A percentile compares a stretch with the other conserved stretches of the same genome.
Conservation (phyloP, 2,329 filamentous ascomycete genomes). For the Colletotrichum eremochloae region DNA sequence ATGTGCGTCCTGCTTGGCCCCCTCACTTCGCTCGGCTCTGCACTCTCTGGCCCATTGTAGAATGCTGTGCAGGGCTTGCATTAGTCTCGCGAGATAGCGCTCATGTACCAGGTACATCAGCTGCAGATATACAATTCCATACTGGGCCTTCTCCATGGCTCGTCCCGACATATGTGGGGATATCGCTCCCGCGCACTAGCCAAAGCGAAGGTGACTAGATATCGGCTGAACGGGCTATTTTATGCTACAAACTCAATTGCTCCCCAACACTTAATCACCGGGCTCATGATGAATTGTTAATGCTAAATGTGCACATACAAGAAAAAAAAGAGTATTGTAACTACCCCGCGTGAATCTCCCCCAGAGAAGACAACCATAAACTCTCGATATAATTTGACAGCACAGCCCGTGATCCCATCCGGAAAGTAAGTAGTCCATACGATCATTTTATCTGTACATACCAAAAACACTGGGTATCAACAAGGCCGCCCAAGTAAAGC, state of each 20-base stretch:
- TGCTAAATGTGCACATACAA: not conserved
- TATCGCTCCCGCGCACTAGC: constrained; percentile 30
- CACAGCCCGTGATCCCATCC: not conserved
- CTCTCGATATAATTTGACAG: not conserved
- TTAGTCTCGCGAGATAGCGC: constrained; percentile 28
- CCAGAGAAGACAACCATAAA: not conserved
- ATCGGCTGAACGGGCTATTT: constrained; percentile 8
- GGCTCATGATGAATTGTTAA: not conserved
- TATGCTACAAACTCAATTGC: constrained; percentile 2
- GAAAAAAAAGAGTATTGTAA: not conserved
- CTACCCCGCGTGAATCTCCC: not conserved
- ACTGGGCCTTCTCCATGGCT: constrained; percentile 18
- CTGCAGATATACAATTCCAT: constrained; percentile 1
- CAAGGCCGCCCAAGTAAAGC: constrained; percentile 19
- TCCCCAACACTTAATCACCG: not conserved
- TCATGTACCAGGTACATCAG: constrained; percentile 28
- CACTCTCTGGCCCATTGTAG: constrained; percentile 17
- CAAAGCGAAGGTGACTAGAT: not conserved
- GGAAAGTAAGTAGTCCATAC: not conserved
- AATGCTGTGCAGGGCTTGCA: constrained; percentile 20
- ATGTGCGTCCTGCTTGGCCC: constrained; percentile 15
- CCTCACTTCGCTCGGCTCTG: constrained; percentile 10
- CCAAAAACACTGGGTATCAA: constrained; percentile 28
- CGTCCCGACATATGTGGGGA: constrained; percentile 27
- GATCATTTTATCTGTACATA: constrained; percentile 3